Evolutionary conservation across 176 grass and related monocot species (phyloP).

Genomic region (Oryza coarctata): DNA sequence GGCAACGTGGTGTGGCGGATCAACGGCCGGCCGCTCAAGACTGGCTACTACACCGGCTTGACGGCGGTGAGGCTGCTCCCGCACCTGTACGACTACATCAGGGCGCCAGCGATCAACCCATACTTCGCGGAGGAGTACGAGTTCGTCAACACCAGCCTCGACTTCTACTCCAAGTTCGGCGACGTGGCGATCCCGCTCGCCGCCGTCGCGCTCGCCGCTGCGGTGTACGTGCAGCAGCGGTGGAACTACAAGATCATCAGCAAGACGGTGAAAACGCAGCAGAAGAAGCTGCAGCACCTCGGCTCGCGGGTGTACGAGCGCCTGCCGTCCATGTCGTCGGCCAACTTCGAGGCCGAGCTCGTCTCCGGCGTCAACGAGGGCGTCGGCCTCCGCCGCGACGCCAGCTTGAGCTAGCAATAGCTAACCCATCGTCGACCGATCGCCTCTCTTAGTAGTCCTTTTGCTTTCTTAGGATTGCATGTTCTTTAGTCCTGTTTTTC

Average conservation of each 20-base stretch:
- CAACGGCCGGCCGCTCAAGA: conserved; percentile 74
- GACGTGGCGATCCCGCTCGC: conserved; percentile 78
- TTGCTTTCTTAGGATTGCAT: background rate
- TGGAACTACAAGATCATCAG: conserved; percentile 91
- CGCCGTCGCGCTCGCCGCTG: conserved; percentile 49
- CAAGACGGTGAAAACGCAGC: conserved; percentile 64
- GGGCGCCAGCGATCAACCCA: conserved; percentile 77
- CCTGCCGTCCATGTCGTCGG: conserved; percentile 74
- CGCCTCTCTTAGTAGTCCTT: background rate
- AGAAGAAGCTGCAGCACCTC: conserved; percentile 84
- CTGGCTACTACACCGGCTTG: conserved; percentile 70
- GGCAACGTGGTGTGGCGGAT: conserved; percentile 82
- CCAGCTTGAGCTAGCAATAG: conserved; percentile 19
- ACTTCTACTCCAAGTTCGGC: conserved; percentile 84
- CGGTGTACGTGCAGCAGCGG: conserved; percentile 73
- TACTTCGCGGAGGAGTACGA: conserved; percentile 88
- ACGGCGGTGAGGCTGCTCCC: conserved; percentile 78
- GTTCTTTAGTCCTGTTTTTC: background rate
- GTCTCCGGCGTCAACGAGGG: conserved; percentile 57
- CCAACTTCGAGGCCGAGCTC: conserved; percentile 76
- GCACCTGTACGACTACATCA: conserved; percentile 81
- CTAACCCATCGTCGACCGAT: background rate
- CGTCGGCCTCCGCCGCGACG: conserved; percentile 23
- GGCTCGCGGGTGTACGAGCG: conserved; percentile 86
- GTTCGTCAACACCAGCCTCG: conserved; percentile 85